These are phyloP conservation scores for Kodamaea lidongshanica DNA, from an alignment of 805 yeast species.

Conservation along the genomic window DNA sequence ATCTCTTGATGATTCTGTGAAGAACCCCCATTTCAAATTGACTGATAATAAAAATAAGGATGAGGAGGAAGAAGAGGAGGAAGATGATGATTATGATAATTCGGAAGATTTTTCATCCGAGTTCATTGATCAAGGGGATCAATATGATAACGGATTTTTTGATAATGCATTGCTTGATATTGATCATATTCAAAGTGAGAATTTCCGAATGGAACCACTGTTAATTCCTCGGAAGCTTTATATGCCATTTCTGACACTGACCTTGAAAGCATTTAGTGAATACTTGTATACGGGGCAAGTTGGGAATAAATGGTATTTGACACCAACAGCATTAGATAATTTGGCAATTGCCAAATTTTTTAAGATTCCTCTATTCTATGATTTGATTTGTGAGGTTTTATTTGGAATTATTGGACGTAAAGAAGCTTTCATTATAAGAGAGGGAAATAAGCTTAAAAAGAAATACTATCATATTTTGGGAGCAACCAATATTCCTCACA, in stretches of 20 bases:
- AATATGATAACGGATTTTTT: constrained; percentile 7
- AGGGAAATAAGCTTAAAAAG: constrained; percentile 33
- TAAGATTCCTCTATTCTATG: constrained; percentile 65
- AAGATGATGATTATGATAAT: constrained; percentile 3
- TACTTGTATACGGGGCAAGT: constrained; percentile 76
- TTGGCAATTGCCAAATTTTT: constrained; percentile 58
- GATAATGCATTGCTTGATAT: constrained; percentile 26
- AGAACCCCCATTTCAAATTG: too few species aligned
- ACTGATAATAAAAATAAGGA: too few species aligned
- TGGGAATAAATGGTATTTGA: constrained; percentile 65
- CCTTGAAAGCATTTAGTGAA: constrained; percentile 63
- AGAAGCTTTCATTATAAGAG: constrained; percentile 45
- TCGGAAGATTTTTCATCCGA: constrained; percentile 3
- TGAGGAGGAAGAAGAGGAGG: too few species aligned
- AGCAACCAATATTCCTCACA: constrained; percentile 18
- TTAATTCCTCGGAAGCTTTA: constrained; percentile 63
- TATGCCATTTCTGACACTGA: constrained; percentile 57
- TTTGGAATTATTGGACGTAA: constrained; percentile 66
- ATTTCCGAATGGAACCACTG: constrained; percentile 49
- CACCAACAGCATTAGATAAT: constrained; percentile 63
- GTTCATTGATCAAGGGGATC: too few species aligned
- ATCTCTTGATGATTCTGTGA: too few species aligned
- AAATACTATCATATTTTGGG: constrained; percentile 21
- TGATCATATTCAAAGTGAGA: constrained; percentile 25
- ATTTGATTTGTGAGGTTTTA: constrained; percentile 59